phyloP scores from a whole-genome alignment of 345 rosid species.

The Salix brachista region DNA sequence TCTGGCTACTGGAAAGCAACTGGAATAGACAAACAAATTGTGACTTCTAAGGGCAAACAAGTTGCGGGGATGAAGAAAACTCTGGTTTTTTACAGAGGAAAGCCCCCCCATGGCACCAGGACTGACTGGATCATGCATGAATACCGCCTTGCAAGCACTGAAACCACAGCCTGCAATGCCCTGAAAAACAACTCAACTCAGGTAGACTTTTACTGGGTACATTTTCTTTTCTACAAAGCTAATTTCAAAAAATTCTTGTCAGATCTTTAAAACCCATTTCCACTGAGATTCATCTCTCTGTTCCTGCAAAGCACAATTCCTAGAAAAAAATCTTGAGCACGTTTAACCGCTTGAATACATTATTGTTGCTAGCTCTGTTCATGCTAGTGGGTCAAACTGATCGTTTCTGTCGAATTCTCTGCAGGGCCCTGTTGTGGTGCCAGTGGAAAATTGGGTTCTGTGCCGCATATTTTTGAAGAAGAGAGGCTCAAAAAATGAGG shows the following conservation, averaged over 20 bases:
- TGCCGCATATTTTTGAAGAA: slow-evolving; percentile 94
- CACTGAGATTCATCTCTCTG: background rate
- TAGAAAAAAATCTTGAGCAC: background rate
- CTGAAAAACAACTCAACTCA: slow-evolving; percentile 28
- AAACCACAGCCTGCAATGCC: slow-evolving; percentile 18
- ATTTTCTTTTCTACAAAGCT: background rate
- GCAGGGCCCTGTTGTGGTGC: slow-evolving; percentile 38
- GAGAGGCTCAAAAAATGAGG: slow-evolving; percentile 51
- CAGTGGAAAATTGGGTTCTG: slow-evolving; percentile 77
- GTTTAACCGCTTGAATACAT: background rate
- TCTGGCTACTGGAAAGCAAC: slow-evolving; percentile 98
- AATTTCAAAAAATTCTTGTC: background rate
- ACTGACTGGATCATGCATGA: slow-evolving; percentile 99
- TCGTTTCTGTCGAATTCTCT: slow-evolving; percentile 2
- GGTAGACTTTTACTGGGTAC: slow-evolving; percentile 21
- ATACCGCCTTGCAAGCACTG: slow-evolving; percentile 53
- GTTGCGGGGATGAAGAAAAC: slow-evolving; percentile 92
- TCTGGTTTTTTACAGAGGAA: slow-evolving; percentile 92
- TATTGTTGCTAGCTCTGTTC: background rate
- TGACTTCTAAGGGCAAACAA: slow-evolving; percentile 52
- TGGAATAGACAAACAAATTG: slow-evolving; percentile 76
- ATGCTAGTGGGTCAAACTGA: background rate
- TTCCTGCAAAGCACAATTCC: background rate
- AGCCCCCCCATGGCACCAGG: slow-evolving; percentile 74
- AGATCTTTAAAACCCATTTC: background rate